Base-by-base conservation (phyloP, 108 stramenopile species). In the Conticribra weissflogii region DNA sequence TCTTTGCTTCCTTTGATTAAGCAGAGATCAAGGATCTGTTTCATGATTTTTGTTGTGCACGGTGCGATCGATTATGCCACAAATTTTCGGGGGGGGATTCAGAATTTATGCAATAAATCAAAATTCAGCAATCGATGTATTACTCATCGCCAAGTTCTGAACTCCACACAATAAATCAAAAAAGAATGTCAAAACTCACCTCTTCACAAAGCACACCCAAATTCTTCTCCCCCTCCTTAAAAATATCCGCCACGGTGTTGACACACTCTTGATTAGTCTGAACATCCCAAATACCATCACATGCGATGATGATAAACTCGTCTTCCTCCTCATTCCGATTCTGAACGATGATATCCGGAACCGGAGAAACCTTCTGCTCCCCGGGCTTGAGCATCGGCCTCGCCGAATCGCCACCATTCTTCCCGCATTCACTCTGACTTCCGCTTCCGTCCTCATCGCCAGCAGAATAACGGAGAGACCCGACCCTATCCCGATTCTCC, bases 251-350 rank as follows among this genome's bases (percentile, higher is more conserved):
- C 14, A 97, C 95, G 68, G 91, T 82, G 51, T 85, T 67, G 0
- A 93, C 86, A 66, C 92, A 89, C 55, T 91, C 83, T 45, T 94
- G 76, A 63, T 89, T 87, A 1, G 90, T 83, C 67, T 95, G 73
- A 29, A 96, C 95, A 68, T 98, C 98, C 96, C 96, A 98, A 36
- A 98, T 78, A 9, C 98, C 98, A 68, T 98, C 98, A 60, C 96
- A 90, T 8, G 95, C 98, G 19, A 98, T 54, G 9, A 90, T 69
- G 23, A 90, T 68, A 68, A 91, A 96, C 72, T 96, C 86, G 78
- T 97, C 97, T 23, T 75, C 47, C n/a, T 73, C 47, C 12, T 31
- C 36, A 66, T 86, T 76, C 32, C 91, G 85, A 57, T 66, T 64
- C 25, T 84, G 79, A 28, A 85, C 70, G 17, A 78, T 78, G 21